Base-by-base conservation (phyloP, 106 monocot species). In the Apostasia ramifera region DNA sequence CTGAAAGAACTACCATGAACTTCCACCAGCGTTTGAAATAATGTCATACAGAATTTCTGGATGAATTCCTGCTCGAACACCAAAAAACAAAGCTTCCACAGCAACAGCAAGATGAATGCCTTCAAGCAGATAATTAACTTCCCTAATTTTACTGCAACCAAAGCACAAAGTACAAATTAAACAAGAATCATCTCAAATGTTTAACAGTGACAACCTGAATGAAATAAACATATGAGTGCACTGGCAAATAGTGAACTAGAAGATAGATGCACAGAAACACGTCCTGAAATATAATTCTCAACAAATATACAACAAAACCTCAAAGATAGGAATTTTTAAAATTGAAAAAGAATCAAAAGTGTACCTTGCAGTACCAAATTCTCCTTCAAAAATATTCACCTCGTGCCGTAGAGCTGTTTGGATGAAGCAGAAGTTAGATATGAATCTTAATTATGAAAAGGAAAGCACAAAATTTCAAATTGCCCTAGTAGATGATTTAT, bases 1-100 rank as follows among this genome's bases (percentile, higher is more conserved):
- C 26, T 54, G 2, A 71, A 26, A 4, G n/a, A 70, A 54, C 75
- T 68, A 97, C 95, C 92, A 77, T 77, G 95, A 97, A 68, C 84
- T 97, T 67, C 95, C 95, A 73, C 92, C 95, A 82, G 95, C 95
- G 87, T 92, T 89, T 47, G 92, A 89, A 63, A 97, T 89, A 71
- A 97, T 97, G 44, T 97, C 81, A 81, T 89, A 97, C 39, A 97
- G 71, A 78, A 97, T 89, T 48, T 62, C 74, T 63, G 95, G 95
- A 74, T 97, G 95, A 74, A 92, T 74, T 14, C 92, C 92, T 70
- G 86, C 86, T 44, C 82, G 68, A 77, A 81, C 82, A 69, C 95
- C 95, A 53, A 97, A 82, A 72, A 84, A 97, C 62, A 86, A 85
- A 54, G 95, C 92, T 77, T 97, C 95, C 63, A 97, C 71, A 66